Base-by-base conservation (phyloP, 768 basidiomycete genomes). In the Crucibulum laeve region DNA sequence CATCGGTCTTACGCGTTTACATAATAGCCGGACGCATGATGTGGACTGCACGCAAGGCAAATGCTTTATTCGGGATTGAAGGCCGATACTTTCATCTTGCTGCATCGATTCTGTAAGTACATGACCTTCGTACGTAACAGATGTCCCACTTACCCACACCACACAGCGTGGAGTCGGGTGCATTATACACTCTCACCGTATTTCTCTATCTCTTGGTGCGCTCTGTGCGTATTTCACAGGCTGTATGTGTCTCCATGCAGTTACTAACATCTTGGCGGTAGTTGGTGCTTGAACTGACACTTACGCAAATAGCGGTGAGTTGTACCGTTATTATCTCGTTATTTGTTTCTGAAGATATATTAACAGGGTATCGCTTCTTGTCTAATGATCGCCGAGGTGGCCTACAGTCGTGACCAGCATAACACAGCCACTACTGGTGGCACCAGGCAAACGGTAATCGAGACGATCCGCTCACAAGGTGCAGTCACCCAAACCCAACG, bases 281-380 rank as follows among this genome's bases (percentile, higher is more conserved):
- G 57, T 48, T 58, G 33, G 54, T 58, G 14, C 38, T 58, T 17
- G 48, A 49, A 28, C 53, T 52, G 23, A 51, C 47, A 40, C 40
- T 58, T 19, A 58, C 57, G 23, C 57, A 58, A 38, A 53, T 56
- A 43, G 53, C 49, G 44, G 54, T 53, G 43, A 54, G 51, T 5
- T 19, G 11, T n/a, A n/a, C n/a, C n/a, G n/a, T n/a, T n/a, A n/a
- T n/a, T n/a, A n/a, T n/a, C n/a, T n/a, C n/a, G n/a, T n/a, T n/a
- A n/a, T n/a, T n/a, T n/a, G n/a, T n/a, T n/a, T n/a, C n/a, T n/a
- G n/a, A n/a, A n/a, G n/a, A n/a, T n/a, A n/a, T n/a, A n/a, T n/a
- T n/a, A n/a, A n/a, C n/a, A n/a, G n/a, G n/a, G n/a, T n/a, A n/a
- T n/a, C n/a, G n/a, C n/a, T n/a, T n/a, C n/a, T n/a, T n/a, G n/a